phyloP scores from a whole-genome alignment of 2,329 filamentous ascomycete species.

The Lizonia empirigonia region DNA sequence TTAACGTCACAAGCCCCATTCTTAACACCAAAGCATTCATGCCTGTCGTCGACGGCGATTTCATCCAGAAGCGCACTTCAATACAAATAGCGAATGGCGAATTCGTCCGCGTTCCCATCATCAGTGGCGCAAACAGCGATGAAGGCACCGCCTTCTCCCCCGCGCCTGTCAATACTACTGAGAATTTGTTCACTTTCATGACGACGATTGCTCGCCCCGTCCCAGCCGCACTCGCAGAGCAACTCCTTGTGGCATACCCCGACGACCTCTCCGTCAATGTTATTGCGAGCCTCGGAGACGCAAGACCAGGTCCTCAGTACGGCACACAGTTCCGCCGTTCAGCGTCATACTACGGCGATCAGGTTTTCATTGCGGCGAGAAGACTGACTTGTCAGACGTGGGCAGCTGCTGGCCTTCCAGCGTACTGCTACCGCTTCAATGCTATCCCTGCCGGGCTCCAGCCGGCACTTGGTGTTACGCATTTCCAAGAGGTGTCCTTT shows the following conservation, averaged over 20 bases:
- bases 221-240: constrained; percentile 27
- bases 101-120: constrained; percentile 68
- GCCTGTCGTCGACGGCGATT: constrained; percentile 61
- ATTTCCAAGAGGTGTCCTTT: constrained; percentile 60
- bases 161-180: constrained; percentile 60
- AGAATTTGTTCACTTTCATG: constrained; percentile 56
- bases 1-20: constrained; percentile 53
- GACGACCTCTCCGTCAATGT: constrained; percentile 36
- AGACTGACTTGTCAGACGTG: constrained; percentile 60
- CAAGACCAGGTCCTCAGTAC: constrained; percentile 24
- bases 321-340: constrained; percentile 58
- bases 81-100: constrained; percentile 61
- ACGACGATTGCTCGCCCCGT: constrained; percentile 32
- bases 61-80: constrained; percentile 59
- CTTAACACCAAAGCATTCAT: constrained; percentile 42
- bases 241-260: constrained; percentile 40
- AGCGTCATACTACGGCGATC: constrained; percentile 60
- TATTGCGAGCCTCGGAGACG: constrained; percentile 29
- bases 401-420: constrained; percentile 55
- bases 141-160: constrained; percentile 66
- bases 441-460: constrained; percentile 56
- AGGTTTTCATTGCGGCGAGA: constrained; percentile 61
- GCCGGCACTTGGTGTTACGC: constrained; percentile 54
- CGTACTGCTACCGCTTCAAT: constrained; percentile 69
- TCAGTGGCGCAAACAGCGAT: constrained; percentile 68